Base-by-base conservation (phyloP, 1,139 yeast species). In the Diutina sp. region DNA sequence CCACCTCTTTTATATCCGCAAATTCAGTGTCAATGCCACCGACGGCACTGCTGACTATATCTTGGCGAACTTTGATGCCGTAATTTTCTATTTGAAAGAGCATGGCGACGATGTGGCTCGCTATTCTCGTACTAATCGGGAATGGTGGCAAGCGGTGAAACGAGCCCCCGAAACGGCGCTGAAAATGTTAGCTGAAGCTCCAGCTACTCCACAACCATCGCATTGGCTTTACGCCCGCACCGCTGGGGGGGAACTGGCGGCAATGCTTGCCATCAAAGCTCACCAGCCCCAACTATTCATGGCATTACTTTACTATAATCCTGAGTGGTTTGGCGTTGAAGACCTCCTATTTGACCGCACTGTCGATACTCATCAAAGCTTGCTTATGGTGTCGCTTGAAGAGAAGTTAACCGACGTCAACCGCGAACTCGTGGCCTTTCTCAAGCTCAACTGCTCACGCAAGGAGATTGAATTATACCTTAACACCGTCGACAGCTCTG, bases 51-150 rank as follows among this genome's bases (percentile, higher is more conserved):
- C 79, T 69, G 72, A 67, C 60, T 76, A 74, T 58, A 75, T 76
- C 32, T 62, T 90, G 41, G 85, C 96, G 56, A 89, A 96, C 11
- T 72, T 90, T 54, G 96, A 90, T 64, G 96, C 93, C 0, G 95
- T 90, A 0, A 64, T 90, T 7, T 81, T 72, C 59, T 95, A 87
- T 65, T 73, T 89, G 32, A 68, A 74, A 16, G 58, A 57, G 1
- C 78, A 79, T 51, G 58, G 72, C n/a, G 59, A 64, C 1, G 74
- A 75, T 8, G 68, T 88, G 54, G 64, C 70, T 1, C 61, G 62
- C 0, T 67, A 73, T 7, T 83, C 93, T 0, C 66, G 66, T 6
- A 66, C 67, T 1, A 89, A 88, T 65, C 68, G 67, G 51, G 67
- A 67, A n/a, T 71, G 85, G 41, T 85, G 90, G 85, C 65, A 73